Base-by-base conservation (phyloP, 192 early-diverging fungal species). In the Spinellus fusiger region DNA sequence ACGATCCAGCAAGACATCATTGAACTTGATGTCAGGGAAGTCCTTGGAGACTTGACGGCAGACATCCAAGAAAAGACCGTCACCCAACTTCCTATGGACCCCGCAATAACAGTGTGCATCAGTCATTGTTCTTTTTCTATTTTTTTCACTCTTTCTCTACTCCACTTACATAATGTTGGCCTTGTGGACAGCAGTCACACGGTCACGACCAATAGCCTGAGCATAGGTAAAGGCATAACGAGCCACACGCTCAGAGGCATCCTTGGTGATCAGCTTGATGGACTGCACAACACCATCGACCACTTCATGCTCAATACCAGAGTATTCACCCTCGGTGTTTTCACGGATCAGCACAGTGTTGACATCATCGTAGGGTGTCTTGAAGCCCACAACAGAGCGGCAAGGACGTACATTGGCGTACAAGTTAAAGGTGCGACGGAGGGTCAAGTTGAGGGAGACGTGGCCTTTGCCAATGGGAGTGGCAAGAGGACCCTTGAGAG, bases 321-420 rank as follows among this genome's bases (percentile, higher is more conserved):
- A 95, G 85, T 99, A 99, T 80, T 99, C 96, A 64, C 96, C 96
- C 80, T 99, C 96, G 20, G 96, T 99, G 87, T 99, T 99, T 77
- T 99, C 96, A 73, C 96, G 92, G 74, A 99, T 99, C 64, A 99
- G 82, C 40, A 99, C 96, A 16, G 94, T 93, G 80, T 99, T 85
- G 53, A 99, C 96, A 71, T 97, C 86, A 63, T 92, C 89, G 72
- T 97, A 97, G 51, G 89, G 90, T 23, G 96, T 99, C 71, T 90
- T 93, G 81, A 88, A 99, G 10, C 96, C 96, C 34, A 87, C 87
- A 70, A 99, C 91, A n/a, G 88, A 91, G 73, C 91, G 89, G 86
- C 94, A 99, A 32, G 96, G 96, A 75, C 95, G 90, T 59, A 97
- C 92, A 80, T 99, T 97, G 71, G 96, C 96, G 62, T 91, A 98